A percentile compares a stretch with the other conserved stretches of the same genome.
phyloP scores from a whole-genome alignment of 352 stramenopile genomes.

The Peronospora destructor region DNA sequence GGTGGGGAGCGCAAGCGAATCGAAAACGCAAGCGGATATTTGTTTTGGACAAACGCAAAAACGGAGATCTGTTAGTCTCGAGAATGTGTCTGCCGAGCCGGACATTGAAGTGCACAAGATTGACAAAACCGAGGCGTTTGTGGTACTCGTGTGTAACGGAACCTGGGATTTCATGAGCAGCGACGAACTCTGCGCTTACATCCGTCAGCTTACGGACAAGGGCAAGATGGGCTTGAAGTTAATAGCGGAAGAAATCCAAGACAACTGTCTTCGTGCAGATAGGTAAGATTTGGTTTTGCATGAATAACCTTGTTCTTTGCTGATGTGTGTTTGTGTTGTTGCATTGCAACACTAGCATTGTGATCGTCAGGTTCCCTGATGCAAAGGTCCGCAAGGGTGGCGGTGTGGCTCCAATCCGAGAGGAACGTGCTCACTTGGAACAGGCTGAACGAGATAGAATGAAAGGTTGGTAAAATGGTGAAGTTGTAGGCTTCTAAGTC shows the following conservation, averaged over 20 bases:
- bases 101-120: slow-evolving; percentile 81
- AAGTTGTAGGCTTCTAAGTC: no score
- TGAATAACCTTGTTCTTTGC: background rate
- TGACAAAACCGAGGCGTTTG: slow-evolving; percentile 83
- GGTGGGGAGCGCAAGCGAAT: slow-evolving; percentile 65
- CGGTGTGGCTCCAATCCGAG: slow-evolving; percentile 53
- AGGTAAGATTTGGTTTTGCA: slow-evolving; percentile 33
- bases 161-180: slow-evolving; percentile 93
- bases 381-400: slow-evolving; percentile 57
- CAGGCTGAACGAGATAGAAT: background rate
- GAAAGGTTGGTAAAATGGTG: no score
- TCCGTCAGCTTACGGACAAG: slow-evolving; percentile 65
- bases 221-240: slow-evolving; percentile 63
- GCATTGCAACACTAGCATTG: slow-evolving; percentile 62
- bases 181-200: slow-evolving; percentile 82
- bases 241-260: slow-evolving; percentile 75
- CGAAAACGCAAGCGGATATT: slow-evolving; percentile 58
- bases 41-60: slow-evolving; percentile 72
- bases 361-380: slow-evolving; percentile 70
- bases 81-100: slow-evolving; percentile 83
- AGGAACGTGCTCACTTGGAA: slow-evolving; percentile 41
- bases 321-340: background rate
- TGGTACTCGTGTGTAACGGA: slow-evolving; percentile 89
- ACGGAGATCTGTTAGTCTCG: slow-evolving; percentile 79
- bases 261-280: slow-evolving; percentile 61